Conservation (phyloP, 495 filamentous ascomycete species). For the Talaromyces adpressus region DNA sequence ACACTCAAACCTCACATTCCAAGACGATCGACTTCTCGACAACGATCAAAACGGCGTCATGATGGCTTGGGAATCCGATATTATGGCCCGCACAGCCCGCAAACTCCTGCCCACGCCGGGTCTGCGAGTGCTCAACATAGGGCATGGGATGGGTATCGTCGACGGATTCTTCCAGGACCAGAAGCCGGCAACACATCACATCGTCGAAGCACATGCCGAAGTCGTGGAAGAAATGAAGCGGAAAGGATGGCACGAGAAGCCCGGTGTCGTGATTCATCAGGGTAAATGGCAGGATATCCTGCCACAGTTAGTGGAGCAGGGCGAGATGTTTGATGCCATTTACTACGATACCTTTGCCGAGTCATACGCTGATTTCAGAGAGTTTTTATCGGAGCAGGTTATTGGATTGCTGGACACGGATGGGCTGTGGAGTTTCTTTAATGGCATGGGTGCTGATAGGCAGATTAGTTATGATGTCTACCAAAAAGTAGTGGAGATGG, state of each 20-base stretch:
- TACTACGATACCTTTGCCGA: slow-evolving; percentile 99
- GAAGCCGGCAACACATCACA: slow-evolving; percentile 64
- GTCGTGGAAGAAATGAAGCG: slow-evolving; percentile 65
- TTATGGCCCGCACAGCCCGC: slow-evolving; percentile 75
- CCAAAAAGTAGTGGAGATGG: slow-evolving; percentile 84
- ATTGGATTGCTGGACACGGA: slow-evolving; percentile 66
- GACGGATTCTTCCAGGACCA: slow-evolving; percentile 72
- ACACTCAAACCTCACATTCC: slow-evolving; percentile 67
- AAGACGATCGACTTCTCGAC: slow-evolving; percentile 70
- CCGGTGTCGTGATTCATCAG: slow-evolving; percentile 56
- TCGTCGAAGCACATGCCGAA: slow-evolving; percentile 85
- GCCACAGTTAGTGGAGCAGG: slow-evolving; percentile 59
- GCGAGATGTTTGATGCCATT: slow-evolving; percentile 77
- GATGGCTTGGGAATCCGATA: slow-evolving; percentile 92
- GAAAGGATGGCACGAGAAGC: slow-evolving; percentile 57
- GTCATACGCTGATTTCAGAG: slow-evolving; percentile 73
- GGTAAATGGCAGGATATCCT: slow-evolving; percentile 84
- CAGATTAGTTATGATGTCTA: slow-evolving; percentile 95
- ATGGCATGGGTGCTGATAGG: slow-evolving; percentile 89
- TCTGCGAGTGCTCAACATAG: slow-evolving; percentile 78
- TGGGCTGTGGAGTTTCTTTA: slow-evolving; percentile 87
- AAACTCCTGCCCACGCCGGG: slow-evolving; percentile 51
- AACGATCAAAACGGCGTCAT: slow-evolving; percentile 82
- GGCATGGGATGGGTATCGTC: slow-evolving; percentile 95
- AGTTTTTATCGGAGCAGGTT: slow-evolving; percentile 84